Conservation (phyloP, 768 basidiomycete genomes). For the Psilocybe sp. region DNA sequence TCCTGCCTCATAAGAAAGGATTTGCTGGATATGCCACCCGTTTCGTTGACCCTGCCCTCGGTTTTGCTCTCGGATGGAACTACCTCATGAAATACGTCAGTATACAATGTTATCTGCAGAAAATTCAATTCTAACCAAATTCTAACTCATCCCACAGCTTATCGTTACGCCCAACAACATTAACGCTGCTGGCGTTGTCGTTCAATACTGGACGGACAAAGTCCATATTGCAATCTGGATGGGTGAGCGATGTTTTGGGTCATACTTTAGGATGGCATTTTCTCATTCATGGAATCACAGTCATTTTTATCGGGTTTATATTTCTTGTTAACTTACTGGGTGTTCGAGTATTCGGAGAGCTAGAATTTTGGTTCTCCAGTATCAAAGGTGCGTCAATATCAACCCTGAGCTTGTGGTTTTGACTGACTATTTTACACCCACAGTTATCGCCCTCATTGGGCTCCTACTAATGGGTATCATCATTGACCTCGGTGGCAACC, state of each 20-base stretch:
- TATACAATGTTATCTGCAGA: conserved; percentile 1
- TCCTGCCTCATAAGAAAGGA: conserved; percentile 59
- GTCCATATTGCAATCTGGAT: conserved; percentile 55
- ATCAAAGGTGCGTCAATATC: conserved; percentile 54
- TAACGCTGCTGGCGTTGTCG: conserved; percentile 56
- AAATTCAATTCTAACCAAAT: conserved; percentile 6
- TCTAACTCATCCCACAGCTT: conserved; percentile 27
- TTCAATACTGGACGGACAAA: conserved; percentile 44
- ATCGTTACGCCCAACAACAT: conserved; percentile 67
- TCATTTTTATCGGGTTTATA: conserved; percentile 58
- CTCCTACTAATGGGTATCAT: conserved; percentile 59
- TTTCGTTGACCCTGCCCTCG: conserved; percentile 66
- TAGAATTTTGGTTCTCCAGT: conserved; percentile 74
- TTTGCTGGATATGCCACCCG: conserved; percentile 61
- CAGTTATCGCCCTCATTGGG: conserved; percentile 45
- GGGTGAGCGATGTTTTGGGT: conserved; percentile 33
- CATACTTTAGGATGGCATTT: not conserved
- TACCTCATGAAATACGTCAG: conserved; percentile 56
- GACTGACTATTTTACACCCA: not conserved
- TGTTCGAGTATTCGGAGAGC: conserved; percentile 65
- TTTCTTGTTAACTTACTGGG: conserved; percentile 58
- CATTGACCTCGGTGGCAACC: conserved; percentile 59
- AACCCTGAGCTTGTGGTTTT: not conserved
- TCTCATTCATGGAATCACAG: conserved; percentile 21
- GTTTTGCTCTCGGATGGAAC: conserved; percentile 66